phyloP scores from a whole-genome alignment of 2,329 filamentous ascomycete species.

The Neonectria punicea region DNA sequence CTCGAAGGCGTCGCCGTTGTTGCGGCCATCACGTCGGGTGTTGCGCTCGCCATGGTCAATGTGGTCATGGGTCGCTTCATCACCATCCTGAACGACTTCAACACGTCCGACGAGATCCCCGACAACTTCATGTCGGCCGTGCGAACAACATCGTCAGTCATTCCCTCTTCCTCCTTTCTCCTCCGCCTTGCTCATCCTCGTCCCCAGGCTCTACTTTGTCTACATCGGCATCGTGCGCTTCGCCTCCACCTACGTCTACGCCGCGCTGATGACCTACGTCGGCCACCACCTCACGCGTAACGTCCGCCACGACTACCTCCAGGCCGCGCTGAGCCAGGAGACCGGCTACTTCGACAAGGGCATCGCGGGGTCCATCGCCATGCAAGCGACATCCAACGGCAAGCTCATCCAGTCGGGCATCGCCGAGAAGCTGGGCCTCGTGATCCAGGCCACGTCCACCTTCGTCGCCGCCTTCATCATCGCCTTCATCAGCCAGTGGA shows the following conservation, averaged over 20 bases:
- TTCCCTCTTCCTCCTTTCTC: not conserved
- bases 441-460: conserved; percentile 49
- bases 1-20: conserved; percentile 38
- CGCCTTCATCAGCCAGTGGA: conserved; percentile 52
- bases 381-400: conserved; percentile 50
- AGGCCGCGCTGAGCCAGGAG: conserved; percentile 58
- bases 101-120: conserved; percentile 15
- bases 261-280: conserved; percentile 56
- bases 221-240: conserved; percentile 66
- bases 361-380: conserved; percentile 51
- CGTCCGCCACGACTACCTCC: conserved; percentile 58
- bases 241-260: conserved; percentile 56
- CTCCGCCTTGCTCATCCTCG: not conserved
- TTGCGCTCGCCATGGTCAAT: conserved; percentile 44
- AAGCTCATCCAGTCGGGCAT: conserved; percentile 52
- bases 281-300: conserved; percentile 59
- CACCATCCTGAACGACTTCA: conserved; percentile 35
- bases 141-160: conserved; percentile 10
- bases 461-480: conserved; percentile 50
- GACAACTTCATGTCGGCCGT: conserved; percentile 35
- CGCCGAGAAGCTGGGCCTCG: conserved; percentile 49
- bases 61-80: conserved; percentile 44
- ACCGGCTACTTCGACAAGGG: conserved; percentile 58
- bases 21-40: conserved; percentile 41
- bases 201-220: conserved; percentile 58